Conservation (phyloP, 2,329 filamentous ascomycete species). For the Exophiala spinifera region DNA sequence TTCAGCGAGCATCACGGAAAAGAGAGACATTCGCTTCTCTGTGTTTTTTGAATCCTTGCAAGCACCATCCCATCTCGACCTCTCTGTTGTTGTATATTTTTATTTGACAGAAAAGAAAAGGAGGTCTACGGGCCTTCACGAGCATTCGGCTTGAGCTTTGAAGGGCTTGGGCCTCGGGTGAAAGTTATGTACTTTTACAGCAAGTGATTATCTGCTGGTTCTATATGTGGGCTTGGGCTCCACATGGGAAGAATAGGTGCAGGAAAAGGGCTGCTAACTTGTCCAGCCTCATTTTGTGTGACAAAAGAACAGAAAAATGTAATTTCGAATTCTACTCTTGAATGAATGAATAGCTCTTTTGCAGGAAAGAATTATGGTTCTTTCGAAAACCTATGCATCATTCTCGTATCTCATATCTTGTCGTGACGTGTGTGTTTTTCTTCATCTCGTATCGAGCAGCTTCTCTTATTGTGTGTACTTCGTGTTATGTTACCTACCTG, state of each 20-base stretch:
- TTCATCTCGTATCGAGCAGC: too few relatives aligned
- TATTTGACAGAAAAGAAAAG: not conserved
- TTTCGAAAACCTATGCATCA: too few relatives aligned
- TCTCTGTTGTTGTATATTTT: not conserved
- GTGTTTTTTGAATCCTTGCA: not conserved
- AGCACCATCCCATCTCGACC: not conserved
- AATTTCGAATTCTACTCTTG: conserved; percentile 26
- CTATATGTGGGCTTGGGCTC: not conserved
- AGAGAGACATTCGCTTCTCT: not conserved
- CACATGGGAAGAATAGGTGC: too few relatives aligned
- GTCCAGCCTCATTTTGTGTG: conserved; percentile 20
- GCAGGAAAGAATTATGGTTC: too few relatives aligned
- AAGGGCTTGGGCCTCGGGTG: too few relatives aligned
- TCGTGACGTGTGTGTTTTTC: too few relatives aligned
- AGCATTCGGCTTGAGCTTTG: too few relatives aligned
- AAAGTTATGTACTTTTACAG: too few relatives aligned
- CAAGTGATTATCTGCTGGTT: not conserved
- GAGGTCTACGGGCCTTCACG: too few relatives aligned
- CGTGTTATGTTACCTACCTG: too few relatives aligned
- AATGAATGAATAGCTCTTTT: not conserved
- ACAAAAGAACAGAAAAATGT: conserved; percentile 10
- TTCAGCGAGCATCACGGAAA: conserved; percentile 13
- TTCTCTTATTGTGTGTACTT: too few relatives aligned
- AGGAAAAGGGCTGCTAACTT: conserved; percentile 27
- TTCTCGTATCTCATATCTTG: too few relatives aligned